Evolutionary conservation across 352 stramenopile genomes (phyloP), one percentile per base, ranked within the genome.

Genomic region (Aphanomyces invadans): DNA sequence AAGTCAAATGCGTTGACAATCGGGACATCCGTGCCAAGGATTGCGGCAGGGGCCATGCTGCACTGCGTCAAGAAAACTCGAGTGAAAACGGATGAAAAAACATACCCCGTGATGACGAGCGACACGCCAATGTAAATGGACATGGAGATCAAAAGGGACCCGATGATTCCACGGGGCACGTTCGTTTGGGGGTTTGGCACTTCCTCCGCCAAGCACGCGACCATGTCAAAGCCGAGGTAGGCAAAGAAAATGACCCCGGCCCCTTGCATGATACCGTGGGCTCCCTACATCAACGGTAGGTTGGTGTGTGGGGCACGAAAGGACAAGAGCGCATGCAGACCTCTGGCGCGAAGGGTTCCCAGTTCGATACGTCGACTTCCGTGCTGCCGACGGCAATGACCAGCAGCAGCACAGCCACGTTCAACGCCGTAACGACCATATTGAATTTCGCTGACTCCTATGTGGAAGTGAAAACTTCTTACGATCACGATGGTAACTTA

Each of bases 151-250:
- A 95, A 63, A 1, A 98, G 74, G 4, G 86, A 96, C 25, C 87
- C 87, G 62, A 97, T 92, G 62, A 98, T 97, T 28, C 88, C 91
- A 46, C 95, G 93, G 2, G 90, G 92, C 36, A 97, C 74, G 42
- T 94, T 95, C 26, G 73, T 78, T 65, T 97, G 88, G 3, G 90
- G 90, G 53, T 96, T 77, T 23, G 93, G 76, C 1, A 97, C 89
- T 72, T 98, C 92, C 69, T 97, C 90, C 0, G 88, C 88, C 26
- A 97, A 76, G 71, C 87, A 97, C 4, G 88, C 85, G 26, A 97
- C 90, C 88, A 97, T 96, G 65, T 98, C 92, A 73, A 98, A 98
- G 32, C 89, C 89, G 38, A 97, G 72, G 67, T 95, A 97, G 21
- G 87, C 80, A 52, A 97, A 97, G 72, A 96, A 97, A 23, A 96